Evolutionary conservation across 768 basidiomycete species (phyloP).

Genomic region (Lepiota venenata): DNA sequence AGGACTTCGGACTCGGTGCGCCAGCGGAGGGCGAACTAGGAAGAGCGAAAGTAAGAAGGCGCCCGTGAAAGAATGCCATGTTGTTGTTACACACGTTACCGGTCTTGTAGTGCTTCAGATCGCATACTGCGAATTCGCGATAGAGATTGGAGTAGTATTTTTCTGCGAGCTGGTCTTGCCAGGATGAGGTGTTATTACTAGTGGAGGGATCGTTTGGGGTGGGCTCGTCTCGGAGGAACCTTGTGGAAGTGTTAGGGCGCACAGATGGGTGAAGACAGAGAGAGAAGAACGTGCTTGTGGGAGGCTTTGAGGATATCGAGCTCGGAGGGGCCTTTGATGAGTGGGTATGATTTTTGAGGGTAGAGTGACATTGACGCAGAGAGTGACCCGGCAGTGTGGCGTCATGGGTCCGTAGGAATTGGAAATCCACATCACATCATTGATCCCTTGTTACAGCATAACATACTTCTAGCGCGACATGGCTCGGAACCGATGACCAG

Average conservation of each 20-base stretch:
- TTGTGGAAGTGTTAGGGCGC: slow-evolving; percentile 25
- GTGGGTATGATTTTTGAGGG: slow-evolving; percentile 27
- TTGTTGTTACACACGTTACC: slow-evolving; percentile 59
- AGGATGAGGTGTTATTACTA: slow-evolving; percentile 28
- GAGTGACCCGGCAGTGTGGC: neutral
- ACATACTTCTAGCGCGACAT: no score
- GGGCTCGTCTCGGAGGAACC: slow-evolving; percentile 69
- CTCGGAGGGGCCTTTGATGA: slow-evolving; percentile 43
- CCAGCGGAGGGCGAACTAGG: slow-evolving; percentile 88
- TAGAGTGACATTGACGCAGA: slow-evolving; percentile 30
- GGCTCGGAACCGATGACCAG: no score
- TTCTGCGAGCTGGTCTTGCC: slow-evolving; percentile 83
- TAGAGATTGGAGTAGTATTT: slow-evolving; percentile 90
- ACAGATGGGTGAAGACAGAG: neutral
- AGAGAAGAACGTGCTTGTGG: slow-evolving; percentile 48
- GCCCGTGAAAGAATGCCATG: neutral
- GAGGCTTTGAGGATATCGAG: slow-evolving; percentile 75
- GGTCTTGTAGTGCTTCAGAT: slow-evolving; percentile 94
- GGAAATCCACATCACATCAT: no score
- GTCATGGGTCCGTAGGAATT: no score
- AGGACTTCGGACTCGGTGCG: slow-evolving; percentile 90
- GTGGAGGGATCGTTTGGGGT: slow-evolving; percentile 22
- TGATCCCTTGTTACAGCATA: no score
- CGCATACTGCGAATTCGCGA: slow-evolving; percentile 89
- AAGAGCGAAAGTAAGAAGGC: no score